Evolutionary conservation across 1,284 basidiomycete species (phyloP), one percentile per base, ranked within the genome.

Genomic region (Irpex sp.): DNA sequence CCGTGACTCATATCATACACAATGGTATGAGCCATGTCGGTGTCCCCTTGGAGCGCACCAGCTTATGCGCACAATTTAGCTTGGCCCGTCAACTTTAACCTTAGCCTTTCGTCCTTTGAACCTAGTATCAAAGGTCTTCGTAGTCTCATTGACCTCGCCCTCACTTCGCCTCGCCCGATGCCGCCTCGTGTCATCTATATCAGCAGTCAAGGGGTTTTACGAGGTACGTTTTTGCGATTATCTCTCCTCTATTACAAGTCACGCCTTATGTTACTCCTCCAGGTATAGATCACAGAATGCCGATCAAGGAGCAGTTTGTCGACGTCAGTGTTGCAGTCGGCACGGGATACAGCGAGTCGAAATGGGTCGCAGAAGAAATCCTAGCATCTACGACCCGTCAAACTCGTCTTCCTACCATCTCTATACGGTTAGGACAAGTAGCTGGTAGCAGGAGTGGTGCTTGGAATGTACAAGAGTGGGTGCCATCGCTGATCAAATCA

Each of bases 21-120:
- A 78, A 71, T 53, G 77, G 75, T 73, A 66, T 36, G 17, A 17
- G 9, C 4, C 9, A 9, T 51, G 9, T 26, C 26, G 26, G 26
- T 26, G 26, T 26, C 26, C 26, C 26, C 26, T 26, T 26, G 4
- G 26, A 26, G 3, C 4, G 26, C 26, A 26, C 26, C 26, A 26
- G 26, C 26, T 26, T 26, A 26, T 26, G 26, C 26, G 3, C 26
- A 26, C 2, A 54, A 37, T 4, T 26, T 60, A 73, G 78, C 77
- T 5, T 78, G 74, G 72, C 67, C 67, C 5, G 71, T 79, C 3
- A 72, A 78, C 63, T 74, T 78, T 65, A 77, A 77, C 58, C 54
- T 73, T 4, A 61, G 65, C 3, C 60, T 72, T 15, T 19, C 54
- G n/a, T 70, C 66, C 1, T 72, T 72, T 60, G 70, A 71, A 43